A percentile compares a stretch with the other conserved stretches of the same genome.
Conservation (phyloP, 2,329 filamentous ascomycete genomes). For the Hysterium pulicare region DNA sequence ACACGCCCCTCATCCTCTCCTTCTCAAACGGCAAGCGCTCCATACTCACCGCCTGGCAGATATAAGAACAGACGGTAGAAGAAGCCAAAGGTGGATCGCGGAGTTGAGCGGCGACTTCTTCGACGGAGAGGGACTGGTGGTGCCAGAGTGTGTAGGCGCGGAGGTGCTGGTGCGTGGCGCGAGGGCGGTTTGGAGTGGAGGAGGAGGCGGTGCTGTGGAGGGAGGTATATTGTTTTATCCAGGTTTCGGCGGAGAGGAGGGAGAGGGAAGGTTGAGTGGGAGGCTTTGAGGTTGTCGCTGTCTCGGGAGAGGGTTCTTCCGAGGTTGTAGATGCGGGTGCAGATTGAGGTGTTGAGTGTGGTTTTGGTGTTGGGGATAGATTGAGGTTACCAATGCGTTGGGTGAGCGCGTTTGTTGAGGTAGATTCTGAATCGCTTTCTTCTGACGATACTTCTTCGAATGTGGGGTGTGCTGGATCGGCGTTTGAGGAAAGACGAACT, state of each 20-base stretch:
- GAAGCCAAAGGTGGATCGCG: constrained; percentile 27
- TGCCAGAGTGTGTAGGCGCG: constrained; percentile 35
- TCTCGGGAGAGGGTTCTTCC: neutral
- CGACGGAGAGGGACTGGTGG: constrained; percentile 21
- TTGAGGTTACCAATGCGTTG: constrained; percentile 21
- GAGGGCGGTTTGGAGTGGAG: constrained; percentile 18
- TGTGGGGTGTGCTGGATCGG: neutral
- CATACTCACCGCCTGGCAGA: constrained; percentile 25
- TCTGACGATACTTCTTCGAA: neutral
- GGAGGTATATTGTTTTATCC: constrained; percentile 24
- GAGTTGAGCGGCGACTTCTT: constrained; percentile 20
- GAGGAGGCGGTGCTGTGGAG: constrained; percentile 14
- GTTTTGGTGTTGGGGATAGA: constrained; percentile 5
- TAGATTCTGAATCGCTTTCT: neutral
- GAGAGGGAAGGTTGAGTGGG: constrained; percentile 6
- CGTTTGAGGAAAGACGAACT: neutral
- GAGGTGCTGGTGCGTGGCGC: constrained; percentile 28
- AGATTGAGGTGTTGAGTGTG: neutral
- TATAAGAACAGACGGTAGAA: constrained; percentile 27
- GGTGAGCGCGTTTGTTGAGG: constrained; percentile 1
- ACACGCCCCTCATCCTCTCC: constrained; percentile 17
- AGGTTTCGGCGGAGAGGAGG: constrained; percentile 23
- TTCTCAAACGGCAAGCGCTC: constrained; percentile 26
- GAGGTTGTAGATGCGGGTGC: neutral
- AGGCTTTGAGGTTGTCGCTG: neutral